Evolutionary conservation across 805 yeast species (phyloP).

Genomic region (Zygotorulaspora chibaensis): DNA sequence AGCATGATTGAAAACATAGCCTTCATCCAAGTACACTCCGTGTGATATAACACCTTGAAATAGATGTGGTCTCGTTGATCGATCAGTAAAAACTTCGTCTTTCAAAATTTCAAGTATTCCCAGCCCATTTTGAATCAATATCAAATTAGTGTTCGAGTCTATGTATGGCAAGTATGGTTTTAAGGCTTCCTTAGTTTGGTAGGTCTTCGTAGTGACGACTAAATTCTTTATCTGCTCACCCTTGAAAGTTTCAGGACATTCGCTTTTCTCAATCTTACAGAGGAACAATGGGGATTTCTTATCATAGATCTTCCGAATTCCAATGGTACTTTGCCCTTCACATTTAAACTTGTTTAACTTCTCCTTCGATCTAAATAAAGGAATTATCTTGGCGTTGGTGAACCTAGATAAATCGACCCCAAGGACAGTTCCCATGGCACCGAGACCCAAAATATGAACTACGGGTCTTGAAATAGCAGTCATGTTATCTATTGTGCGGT

Average conservation of each 20-base stretch:
- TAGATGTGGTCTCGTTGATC: slow-evolving; percentile 49
- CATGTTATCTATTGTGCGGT: slow-evolving; percentile 7
- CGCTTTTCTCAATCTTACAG: slow-evolving; percentile 10
- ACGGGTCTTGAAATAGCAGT: slow-evolving; percentile 17
- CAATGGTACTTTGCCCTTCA: slow-evolving; percentile 18
- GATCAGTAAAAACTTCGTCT: slow-evolving; percentile 51
- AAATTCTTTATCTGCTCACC: slow-evolving; percentile 46
- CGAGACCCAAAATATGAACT: slow-evolving; percentile 34
- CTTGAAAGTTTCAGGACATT: slow-evolving; percentile 26
- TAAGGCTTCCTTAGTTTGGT: slow-evolving; percentile 64
- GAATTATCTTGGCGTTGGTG: slow-evolving; percentile 26
- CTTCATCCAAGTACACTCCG: slow-evolving; percentile 60
- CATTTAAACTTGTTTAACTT: slow-evolving; percentile 25
- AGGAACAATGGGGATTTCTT: slow-evolving; percentile 14
- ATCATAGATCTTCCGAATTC: slow-evolving; percentile 24
- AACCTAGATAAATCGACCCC: slow-evolving; percentile 27
- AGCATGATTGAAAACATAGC: slow-evolving; percentile 56
- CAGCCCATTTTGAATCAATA: slow-evolving; percentile 85
- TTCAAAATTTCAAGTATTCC: slow-evolving; percentile 65
- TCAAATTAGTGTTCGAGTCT: slow-evolving; percentile 49
- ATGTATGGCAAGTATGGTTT: slow-evolving; percentile 49
- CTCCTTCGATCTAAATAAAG: slow-evolving; percentile 30
- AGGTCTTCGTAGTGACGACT: slow-evolving; percentile 75
- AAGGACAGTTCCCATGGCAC: slow-evolving; percentile 35
- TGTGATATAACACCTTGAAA: slow-evolving; percentile 79